A percentile compares a stretch with the other conserved stretches of the same genome.
Evolutionary conservation across 257 asterid species (phyloP).

Genomic region (Galeopsis tetrahit): DNA sequence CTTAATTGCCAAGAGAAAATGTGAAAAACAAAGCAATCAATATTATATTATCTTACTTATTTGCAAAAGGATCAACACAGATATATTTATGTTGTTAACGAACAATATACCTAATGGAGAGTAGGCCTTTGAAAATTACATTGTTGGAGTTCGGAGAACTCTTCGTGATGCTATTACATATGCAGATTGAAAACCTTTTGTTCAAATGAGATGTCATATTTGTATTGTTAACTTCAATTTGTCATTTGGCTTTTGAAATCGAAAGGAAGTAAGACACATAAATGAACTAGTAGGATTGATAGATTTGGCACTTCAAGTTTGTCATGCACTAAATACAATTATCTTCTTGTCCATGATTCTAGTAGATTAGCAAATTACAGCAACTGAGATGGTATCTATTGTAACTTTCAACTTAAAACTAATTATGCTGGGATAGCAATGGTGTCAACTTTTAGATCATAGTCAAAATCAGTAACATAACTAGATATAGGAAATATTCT

Average conservation of each 20-base stretch:
- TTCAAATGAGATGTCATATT: neutral
- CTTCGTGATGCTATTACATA: neutral
- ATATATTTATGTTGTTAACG: neutral
- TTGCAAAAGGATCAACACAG: neutral
- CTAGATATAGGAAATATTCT: neutral
- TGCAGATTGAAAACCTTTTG: neutral
- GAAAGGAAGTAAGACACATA: constrained; percentile 3
- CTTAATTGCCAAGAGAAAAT: constrained; percentile 2
- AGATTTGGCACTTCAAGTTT: constrained; percentile 23
- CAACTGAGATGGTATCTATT: constrained; percentile 5
- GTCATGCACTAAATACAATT: neutral
- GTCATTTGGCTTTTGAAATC: neutral
- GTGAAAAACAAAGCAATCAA: constrained; percentile 3
- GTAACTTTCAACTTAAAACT: constrained; percentile 2
- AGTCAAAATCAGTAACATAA: constrained; percentile 2
- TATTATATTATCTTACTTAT: neutral
- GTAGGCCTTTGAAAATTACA: neutral
- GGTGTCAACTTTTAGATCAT: constrained; percentile 15
- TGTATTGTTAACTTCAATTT: constrained; percentile 1
- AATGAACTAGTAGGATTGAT: constrained; percentile 3
- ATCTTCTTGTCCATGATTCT: neutral
- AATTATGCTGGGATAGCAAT: constrained; percentile 2
- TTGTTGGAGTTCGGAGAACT: neutral
- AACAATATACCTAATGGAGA: constrained; percentile 5
- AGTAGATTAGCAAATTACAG: constrained; percentile 4